Evolutionary conservation across 2,329 filamentous ascomycete species (phyloP).

Genomic region (Microsporum canis): DNA sequence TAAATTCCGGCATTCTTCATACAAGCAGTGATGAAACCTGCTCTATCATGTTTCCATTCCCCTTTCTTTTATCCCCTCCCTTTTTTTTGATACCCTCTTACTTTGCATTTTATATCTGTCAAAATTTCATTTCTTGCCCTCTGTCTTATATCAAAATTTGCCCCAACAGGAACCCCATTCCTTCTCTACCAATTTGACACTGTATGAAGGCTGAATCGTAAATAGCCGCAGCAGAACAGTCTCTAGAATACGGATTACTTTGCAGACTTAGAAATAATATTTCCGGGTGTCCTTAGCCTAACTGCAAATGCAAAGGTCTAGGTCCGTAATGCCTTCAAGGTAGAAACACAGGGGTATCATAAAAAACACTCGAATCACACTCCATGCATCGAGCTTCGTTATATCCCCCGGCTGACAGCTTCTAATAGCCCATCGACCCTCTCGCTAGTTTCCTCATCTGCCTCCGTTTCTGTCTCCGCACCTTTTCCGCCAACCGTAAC

Average conservation of each 20-base stretch:
- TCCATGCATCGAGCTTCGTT: background rate
- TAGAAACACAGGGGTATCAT: background rate
- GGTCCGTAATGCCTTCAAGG: too few relatives aligned
- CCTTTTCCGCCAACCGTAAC: constrained; percentile 34
- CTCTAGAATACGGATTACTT: background rate
- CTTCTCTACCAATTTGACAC: background rate
- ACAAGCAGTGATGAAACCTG: background rate
- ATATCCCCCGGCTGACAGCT: constrained; percentile 26
- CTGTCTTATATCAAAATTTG: background rate
- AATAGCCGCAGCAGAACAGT: background rate
- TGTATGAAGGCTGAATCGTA: background rate
- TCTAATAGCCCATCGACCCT: constrained; percentile 35
- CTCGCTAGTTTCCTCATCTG: constrained; percentile 33
- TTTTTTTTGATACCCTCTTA: background rate
- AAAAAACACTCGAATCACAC: background rate
- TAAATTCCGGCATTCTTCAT: background rate
- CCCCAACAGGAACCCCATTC: background rate
- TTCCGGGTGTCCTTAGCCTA: background rate
- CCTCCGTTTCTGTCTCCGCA: constrained; percentile 30
- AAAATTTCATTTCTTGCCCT: background rate
- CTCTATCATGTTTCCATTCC: background rate
- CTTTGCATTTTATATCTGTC: background rate
- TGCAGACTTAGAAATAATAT: background rate
- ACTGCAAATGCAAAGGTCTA: too few relatives aligned
- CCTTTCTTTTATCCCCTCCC: too few relatives aligned